These are phyloP conservation scores for Panaeolus papilionaceus DNA, from an alignment of 768 basidiomycete genomes.

Conservation along the genomic window DNA sequence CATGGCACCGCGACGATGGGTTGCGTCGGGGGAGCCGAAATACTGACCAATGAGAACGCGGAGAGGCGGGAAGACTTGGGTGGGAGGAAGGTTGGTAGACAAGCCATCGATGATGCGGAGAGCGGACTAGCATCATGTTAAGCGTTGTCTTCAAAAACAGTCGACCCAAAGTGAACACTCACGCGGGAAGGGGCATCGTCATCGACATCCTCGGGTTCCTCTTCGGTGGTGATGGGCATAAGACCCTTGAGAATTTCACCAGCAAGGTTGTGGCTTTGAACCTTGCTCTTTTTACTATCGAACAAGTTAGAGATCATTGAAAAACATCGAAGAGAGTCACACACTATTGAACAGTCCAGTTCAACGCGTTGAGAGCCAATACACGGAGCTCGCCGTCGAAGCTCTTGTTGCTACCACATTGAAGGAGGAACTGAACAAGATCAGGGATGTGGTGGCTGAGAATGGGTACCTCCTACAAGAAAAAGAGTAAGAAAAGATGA, in stretches of 20 bases:
- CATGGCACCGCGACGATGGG: slow-evolving; percentile 88
- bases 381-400: slow-evolving; percentile 85
- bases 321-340: slow-evolving; percentile 29
- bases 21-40: slow-evolving; percentile 80
- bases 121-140: slow-evolving; percentile 65
- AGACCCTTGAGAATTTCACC: slow-evolving; percentile 87
- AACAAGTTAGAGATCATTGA: slow-evolving; percentile 18
- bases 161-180: slow-evolving; percentile 34
- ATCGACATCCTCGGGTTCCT: slow-evolving; percentile 91
- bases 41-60: slow-evolving; percentile 84
- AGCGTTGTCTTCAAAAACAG: not conserved
- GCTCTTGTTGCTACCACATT: slow-evolving; percentile 77
- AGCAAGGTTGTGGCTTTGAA: slow-evolving; percentile 86
- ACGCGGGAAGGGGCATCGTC: slow-evolving; percentile 94
- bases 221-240: slow-evolving; percentile 93
- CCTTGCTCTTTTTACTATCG: slow-evolving; percentile 91
- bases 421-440: slow-evolving; percentile 87
- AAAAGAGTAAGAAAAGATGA: slow-evolving; percentile 19
- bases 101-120: slow-evolving; percentile 94
- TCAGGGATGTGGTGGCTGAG: slow-evolving; percentile 88
- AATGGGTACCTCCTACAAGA: slow-evolving; percentile 85
- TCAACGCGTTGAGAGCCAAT: slow-evolving; percentile 90
- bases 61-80: slow-evolving; percentile 95
- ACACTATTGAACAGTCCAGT: slow-evolving; percentile 97
- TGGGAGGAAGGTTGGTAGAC: slow-evolving; percentile 90